phyloP scores from a whole-genome alignment of 1,284 basidiomycete genomes.

The Kalmanozyma brasiliensis region DNA sequence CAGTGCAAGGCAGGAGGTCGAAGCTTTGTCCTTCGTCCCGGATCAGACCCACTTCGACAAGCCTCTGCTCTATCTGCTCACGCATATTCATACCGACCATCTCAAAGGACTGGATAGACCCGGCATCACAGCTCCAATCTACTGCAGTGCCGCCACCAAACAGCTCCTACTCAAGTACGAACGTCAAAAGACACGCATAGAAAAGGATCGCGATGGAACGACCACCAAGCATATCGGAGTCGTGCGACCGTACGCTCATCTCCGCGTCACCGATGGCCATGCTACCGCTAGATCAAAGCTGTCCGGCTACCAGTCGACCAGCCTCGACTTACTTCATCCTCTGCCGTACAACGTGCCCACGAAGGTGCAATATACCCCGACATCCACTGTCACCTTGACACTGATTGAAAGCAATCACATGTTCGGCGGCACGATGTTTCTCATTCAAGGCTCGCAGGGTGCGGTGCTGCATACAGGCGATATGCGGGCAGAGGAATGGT shows the following conservation, averaged over 20 bases:
- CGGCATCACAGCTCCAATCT: conserved; percentile 51
- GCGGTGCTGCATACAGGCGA: conserved; percentile 91
- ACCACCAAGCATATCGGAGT: conserved; percentile 19
- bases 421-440: conserved; percentile 90
- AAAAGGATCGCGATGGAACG: conserved; percentile 27
- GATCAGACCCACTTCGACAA: conserved; percentile 44
- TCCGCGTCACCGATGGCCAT: conserved; percentile 38
- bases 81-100: conserved; percentile 65
- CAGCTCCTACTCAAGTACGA: conserved; percentile 56
- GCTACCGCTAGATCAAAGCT: conserved; percentile 28
- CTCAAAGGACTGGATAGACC: conserved; percentile 55
- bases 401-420: conserved; percentile 93
- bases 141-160: conserved; percentile 56
- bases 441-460: conserved; percentile 79
- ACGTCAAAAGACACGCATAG: conserved; percentile 42
- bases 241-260: conserved; percentile 49
- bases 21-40: conserved; percentile 22
- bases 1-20: neutral
- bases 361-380: conserved; percentile 73
- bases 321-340: conserved; percentile 43
- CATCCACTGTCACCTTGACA: conserved; percentile 76
- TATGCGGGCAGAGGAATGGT: conserved; percentile 83
- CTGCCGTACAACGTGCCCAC: conserved; percentile 74
- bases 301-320: conserved; percentile 21
- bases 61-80: conserved; percentile 56